A percentile compares a stretch with the other conserved stretches of the same genome.
phyloP scores from a whole-genome alignment of 805 yeast species.

The Metschnikowia arizonensis region DNA sequence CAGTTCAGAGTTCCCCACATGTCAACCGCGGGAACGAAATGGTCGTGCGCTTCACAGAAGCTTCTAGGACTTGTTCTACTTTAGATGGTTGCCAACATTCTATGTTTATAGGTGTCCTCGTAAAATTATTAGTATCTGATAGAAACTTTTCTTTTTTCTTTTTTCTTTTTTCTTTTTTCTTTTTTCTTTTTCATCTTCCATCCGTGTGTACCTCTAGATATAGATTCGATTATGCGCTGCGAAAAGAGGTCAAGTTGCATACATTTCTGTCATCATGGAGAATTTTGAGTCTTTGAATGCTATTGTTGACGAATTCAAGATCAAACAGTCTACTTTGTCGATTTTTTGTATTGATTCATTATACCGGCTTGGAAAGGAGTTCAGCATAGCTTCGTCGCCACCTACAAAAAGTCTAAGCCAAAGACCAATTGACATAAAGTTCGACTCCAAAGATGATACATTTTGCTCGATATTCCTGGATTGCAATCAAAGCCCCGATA shows the following conservation, averaged over 20 bases:
- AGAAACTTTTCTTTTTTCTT: not conserved
- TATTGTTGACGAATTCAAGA: constrained; percentile 18
- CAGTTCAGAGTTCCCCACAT: constrained; percentile 8
- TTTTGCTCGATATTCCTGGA: constrained; percentile 19
- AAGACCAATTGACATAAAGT: constrained; percentile 6
- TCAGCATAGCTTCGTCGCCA: not conserved
- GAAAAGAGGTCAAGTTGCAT: not conserved
- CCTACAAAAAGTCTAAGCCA: constrained; percentile 3
- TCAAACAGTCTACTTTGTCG: constrained; percentile 16
- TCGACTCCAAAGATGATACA: constrained; percentile 12
- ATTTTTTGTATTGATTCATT: constrained; percentile 15
- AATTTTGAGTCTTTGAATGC: constrained; percentile 19
- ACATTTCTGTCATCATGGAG: constrained; percentile 16
- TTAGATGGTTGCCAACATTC: not conserved
- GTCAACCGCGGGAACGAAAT: constrained; percentile 3
- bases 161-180: too few species aligned
- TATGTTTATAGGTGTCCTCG: too few species aligned
- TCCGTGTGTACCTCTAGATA: not conserved
- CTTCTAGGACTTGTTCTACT: not conserved
- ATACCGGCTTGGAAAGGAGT: constrained; percentile 7
- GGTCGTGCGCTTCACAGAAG: constrained; percentile 1
- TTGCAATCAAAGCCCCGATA: not conserved
- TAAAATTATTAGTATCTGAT: too few species aligned
- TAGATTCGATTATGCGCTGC: not conserved
- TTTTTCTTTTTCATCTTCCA: not conserved